These are phyloP conservation scores for Brassica juncea DNA, from an alignment of 345 rosid genomes.

Conservation along the genomic window DNA sequence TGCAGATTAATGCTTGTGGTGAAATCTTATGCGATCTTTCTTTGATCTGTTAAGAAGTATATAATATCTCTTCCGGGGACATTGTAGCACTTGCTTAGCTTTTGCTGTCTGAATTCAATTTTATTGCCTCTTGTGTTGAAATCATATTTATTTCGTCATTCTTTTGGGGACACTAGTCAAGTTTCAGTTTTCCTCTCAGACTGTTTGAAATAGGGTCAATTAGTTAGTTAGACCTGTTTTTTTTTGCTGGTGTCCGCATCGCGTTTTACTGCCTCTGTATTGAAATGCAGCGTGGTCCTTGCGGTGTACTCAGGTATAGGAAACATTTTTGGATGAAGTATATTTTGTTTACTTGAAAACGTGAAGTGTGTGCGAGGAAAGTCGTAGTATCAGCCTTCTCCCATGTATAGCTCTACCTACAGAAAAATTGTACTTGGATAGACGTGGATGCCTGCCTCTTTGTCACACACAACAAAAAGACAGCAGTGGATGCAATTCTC, in stretches of 20 bases:
- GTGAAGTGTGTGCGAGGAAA: neutral
- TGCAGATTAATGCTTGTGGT: conserved; percentile 19
- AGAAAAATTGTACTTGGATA: neutral
- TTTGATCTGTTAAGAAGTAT: neutral
- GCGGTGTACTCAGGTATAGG: too few species aligned
- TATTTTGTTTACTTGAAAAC: too few species aligned
- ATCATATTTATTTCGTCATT: neutral
- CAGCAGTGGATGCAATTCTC: neutral
- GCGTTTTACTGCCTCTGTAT: too few species aligned
- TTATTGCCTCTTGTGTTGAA: too few species aligned
- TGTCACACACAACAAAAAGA: too few species aligned
- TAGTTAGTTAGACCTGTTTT: too few species aligned
- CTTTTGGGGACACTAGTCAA: neutral
- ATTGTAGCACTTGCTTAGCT: neutral
- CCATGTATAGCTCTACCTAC: neutral
- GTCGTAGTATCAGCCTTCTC: neutral
- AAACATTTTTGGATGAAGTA: too few species aligned
- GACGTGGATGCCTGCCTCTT: neutral
- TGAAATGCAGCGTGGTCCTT: too few species aligned
- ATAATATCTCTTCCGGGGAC: neutral
- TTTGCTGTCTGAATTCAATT: neutral
- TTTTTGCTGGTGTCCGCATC: too few species aligned
- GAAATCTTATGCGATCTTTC: conserved; percentile 4
- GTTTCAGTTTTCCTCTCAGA: too few species aligned
- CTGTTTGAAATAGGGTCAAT: too few species aligned